Base-by-base conservation (phyloP, 1,284 basidiomycete species). In the Sanghuangporus sanghuang region DNA sequence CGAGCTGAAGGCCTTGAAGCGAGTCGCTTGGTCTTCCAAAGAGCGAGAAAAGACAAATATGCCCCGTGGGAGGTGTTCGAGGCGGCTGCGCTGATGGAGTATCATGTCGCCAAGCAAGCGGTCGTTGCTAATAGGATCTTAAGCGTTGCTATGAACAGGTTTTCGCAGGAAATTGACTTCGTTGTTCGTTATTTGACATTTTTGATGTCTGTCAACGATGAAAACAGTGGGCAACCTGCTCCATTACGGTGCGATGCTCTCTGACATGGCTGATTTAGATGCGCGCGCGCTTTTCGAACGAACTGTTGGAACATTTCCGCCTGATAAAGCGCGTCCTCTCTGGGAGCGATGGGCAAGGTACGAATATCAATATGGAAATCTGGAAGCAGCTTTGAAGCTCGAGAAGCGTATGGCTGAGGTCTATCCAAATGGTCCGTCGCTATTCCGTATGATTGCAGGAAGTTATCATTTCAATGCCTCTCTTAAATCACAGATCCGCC, bases 271-370 rank as follows among this genome's bases (percentile, higher is more conserved):
- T 36, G 65, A 7, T 67, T 23, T 68, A 96, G 96, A 99, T 77
- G 96, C 96, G 0, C 88, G 96, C 52, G 96, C 96, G 0, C 78
- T 99, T 32, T 98, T 99, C 72, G 96, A 99, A 74, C 86, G 93
- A 50, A 87, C 92, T 11, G 89, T 95, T 42, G 80, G 83, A 6
- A 89, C 84, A 1, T 95, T 98, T 72, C 74, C 90, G 0, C 80
- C 94, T 4, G 91, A 93, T 46, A 84, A 86, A 48, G 93, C 95
- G 11, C 82, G 92, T 52, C 86, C 90, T 0, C 81, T 99, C 14
- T 99, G 96, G 96, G 93, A 98, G 70, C 85, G 92, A 55, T 99
- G 96, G 97, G 89, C 93, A 2, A 83, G 89, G 64, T 97, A 97
- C 77, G 95, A 98, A 75, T 97, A 96, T 78, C 90, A 93, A 72